Evolutionary conservation across 164 flowering plant species (phyloP).

Genomic region (Brasenia schreberi): DNA sequence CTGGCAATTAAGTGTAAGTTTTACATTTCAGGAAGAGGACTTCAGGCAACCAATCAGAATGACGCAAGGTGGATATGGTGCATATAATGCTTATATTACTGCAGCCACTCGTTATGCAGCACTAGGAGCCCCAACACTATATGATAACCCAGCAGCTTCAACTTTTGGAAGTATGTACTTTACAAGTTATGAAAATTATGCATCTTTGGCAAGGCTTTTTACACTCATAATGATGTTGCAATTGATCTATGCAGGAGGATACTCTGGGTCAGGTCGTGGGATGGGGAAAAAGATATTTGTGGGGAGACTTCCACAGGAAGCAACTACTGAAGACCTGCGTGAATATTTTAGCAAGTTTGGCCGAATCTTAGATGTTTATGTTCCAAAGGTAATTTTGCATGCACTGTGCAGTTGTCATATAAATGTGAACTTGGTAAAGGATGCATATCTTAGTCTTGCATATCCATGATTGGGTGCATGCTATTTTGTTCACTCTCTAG

Average conservation of each 20-base stretch:
- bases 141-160: conserved; percentile 65
- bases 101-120: conserved; percentile 99
- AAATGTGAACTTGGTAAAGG: background rate
- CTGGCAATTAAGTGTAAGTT: background rate
- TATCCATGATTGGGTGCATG: background rate
- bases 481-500: background rate
- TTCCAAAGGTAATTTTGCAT: conserved; percentile 63
- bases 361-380: conserved; percentile 82
- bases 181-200: no score
- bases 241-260: conserved; percentile 21
- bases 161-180: conserved; percentile 64
- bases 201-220: no score
- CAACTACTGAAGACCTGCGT: conserved; percentile 74
- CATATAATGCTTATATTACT: conserved; percentile 85
- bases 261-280: conserved; percentile 35
- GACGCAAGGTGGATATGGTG: conserved; percentile 80
- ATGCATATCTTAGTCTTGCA: background rate
- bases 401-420: background rate
- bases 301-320: conserved; percentile 97
- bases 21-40: conserved; percentile 59
- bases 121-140: conserved; percentile 89
- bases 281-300: conserved; percentile 91
- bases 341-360: conserved; percentile 94
- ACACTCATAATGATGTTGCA: background rate
- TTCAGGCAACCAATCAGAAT: conserved; percentile 51